Percentiles rank a stretch among this genome's conserved stretches.
phyloP scores from a whole-genome alignment of 2,329 filamentous ascomycete species.

The Boeremia lycopersici region DNA sequence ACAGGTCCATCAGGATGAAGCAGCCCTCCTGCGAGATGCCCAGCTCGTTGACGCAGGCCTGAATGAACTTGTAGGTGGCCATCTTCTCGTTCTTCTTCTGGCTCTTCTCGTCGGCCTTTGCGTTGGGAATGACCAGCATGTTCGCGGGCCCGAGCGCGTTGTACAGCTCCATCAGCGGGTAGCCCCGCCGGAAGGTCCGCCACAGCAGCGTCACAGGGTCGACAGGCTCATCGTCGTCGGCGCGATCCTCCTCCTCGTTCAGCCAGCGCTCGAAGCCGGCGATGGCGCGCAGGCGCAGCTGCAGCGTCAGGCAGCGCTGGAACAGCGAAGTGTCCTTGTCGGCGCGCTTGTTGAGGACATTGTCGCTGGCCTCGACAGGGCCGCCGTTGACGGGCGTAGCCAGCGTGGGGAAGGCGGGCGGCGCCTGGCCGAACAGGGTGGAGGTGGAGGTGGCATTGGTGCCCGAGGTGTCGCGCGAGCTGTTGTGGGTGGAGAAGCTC shows the following conservation, averaged over 20 bases:
- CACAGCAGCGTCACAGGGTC: constrained; percentile 79
- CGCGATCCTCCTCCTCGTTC: constrained; percentile 71
- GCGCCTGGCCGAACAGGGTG: constrained; percentile 51
- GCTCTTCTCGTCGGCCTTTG: constrained; percentile 62
- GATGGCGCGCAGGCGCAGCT: constrained; percentile 79
- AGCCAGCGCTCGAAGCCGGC: constrained; percentile 81
- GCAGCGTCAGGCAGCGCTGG: constrained; percentile 88
- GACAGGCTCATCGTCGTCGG: constrained; percentile 70
- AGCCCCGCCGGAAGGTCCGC: constrained; percentile 82
- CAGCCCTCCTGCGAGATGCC: constrained; percentile 80
- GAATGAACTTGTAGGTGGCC: constrained; percentile 89
- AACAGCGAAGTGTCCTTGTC: constrained; percentile 91
- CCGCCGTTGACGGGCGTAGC: constrained; percentile 58
- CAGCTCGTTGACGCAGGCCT: constrained; percentile 84
- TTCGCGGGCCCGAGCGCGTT: constrained; percentile 78
- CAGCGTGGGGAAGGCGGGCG: constrained; percentile 39
- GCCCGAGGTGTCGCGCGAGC: constrained; percentile 54
- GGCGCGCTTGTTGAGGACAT: constrained; percentile 97
- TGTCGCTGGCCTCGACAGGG: constrained; percentile 77
- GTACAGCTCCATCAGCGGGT: constrained; percentile 86
- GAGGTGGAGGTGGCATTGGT: constrained; percentile 53
- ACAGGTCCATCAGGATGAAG: constrained; percentile 90
- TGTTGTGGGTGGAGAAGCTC: constrained; percentile 54
- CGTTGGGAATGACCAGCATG: constrained; percentile 70
- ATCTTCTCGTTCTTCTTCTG: constrained; percentile 78